phyloP scores from a whole-genome alignment of 345 rosid genomes.

The Viola odorata region DNA sequence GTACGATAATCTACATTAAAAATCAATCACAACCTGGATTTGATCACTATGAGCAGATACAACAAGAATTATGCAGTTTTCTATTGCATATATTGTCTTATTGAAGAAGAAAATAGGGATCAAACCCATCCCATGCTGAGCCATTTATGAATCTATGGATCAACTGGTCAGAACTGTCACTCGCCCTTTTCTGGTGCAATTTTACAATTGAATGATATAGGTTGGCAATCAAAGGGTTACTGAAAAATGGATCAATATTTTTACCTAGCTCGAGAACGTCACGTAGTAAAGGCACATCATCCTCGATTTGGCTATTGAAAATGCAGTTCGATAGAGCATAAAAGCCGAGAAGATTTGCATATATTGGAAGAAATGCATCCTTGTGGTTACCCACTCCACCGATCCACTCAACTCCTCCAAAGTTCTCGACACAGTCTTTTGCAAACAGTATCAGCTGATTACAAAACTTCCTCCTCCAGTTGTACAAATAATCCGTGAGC shows the following conservation, averaged over 20 bases:
- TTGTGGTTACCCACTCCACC: conserved; percentile 85
- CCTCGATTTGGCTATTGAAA: conserved; percentile 27
- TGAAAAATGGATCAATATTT: conserved; percentile 47
- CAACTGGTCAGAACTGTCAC: conserved; percentile 16
- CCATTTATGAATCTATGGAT: conserved; percentile 14
- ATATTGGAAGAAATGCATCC: conserved; percentile 77
- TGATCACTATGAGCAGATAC: too few species aligned
- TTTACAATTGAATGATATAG: conserved; percentile 46
- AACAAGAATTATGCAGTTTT: background rate
- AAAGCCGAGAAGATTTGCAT: conserved; percentile 77
- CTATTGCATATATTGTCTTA: conserved; percentile 17
- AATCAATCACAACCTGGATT: too few species aligned
- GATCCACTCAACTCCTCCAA: conserved; percentile 55
- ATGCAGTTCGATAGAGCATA: conserved; percentile 64
- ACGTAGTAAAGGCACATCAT: conserved; percentile 22
- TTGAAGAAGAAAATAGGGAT: conserved; percentile 76
- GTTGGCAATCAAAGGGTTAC: conserved; percentile 64
- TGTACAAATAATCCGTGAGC: conserved; percentile 28
- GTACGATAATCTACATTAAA: too few species aligned
- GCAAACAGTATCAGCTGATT: conserved; percentile 52
- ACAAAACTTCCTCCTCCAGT: conserved; percentile 57
- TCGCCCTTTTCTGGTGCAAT: conserved; percentile 37
- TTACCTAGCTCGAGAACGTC: conserved; percentile 56
- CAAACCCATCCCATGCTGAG: conserved; percentile 55
- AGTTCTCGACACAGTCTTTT: conserved; percentile 32